phyloP scores from a whole-genome alignment of 2,329 filamentous ascomycete species.

The Calonectria ilicicola region DNA sequence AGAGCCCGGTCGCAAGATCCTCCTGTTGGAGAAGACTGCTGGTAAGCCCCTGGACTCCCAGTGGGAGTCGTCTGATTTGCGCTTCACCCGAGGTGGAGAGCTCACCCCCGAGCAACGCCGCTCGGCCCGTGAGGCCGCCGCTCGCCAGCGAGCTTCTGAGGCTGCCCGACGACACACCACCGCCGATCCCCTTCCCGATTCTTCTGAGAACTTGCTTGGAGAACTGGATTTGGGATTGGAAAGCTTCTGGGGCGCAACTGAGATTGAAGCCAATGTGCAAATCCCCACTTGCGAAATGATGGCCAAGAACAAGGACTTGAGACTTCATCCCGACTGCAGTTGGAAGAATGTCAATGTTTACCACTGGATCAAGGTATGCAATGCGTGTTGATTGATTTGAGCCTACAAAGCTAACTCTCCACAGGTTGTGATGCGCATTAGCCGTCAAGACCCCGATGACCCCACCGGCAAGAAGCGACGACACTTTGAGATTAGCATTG shows the following conservation, averaged over 20 bases:
- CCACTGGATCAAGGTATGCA: conserved; percentile 92
- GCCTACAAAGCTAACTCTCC: conserved; percentile 20
- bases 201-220: conserved; percentile 80
- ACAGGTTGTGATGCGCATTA: conserved; percentile 92
- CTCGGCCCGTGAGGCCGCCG: conserved; percentile 61
- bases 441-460: conserved; percentile 83
- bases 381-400: not conserved
- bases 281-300: conserved; percentile 90
- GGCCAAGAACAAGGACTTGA: conserved; percentile 74
- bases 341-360: conserved; percentile 95
- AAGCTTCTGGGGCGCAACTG: conserved; percentile 84
- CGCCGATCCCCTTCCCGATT: conserved; percentile 60
- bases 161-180: conserved; percentile 56
- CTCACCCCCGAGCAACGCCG: conserved; percentile 64
- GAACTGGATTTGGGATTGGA: conserved; percentile 79
- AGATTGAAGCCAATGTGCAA: conserved; percentile 95
- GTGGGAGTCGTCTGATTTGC: conserved; percentile 81
- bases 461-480: conserved; percentile 78
- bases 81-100: conserved; percentile 84
- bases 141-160: conserved; percentile 65
- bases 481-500: conserved; percentile 96
- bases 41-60: conserved; percentile 80
- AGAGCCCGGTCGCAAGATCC: conserved; percentile 85
- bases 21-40: conserved; percentile 89
- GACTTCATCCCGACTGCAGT: conserved; percentile 89